Evolutionary conservation across 2,329 filamentous ascomycete species (phyloP).

Genomic region (Fusarium buxicola): DNA sequence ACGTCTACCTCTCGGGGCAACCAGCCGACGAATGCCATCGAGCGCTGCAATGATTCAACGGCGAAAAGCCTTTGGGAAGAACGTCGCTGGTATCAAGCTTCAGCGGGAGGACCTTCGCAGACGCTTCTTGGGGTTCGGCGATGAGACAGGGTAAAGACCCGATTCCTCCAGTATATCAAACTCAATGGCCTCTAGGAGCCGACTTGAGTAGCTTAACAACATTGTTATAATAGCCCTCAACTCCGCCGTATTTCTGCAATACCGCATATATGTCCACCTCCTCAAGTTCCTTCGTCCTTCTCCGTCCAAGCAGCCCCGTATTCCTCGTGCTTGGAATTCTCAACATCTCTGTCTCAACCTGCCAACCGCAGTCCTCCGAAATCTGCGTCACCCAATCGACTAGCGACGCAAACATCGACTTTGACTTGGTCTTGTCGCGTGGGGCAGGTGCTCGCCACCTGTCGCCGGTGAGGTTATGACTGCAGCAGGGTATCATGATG

Average conservation of each 20-base stretch:
- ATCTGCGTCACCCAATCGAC: slow-evolving; percentile 81
- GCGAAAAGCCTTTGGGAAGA: too few species aligned
- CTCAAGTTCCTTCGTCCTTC: slow-evolving; percentile 44
- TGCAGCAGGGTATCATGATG: slow-evolving; percentile 95
- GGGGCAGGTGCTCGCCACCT: slow-evolving; percentile 75
- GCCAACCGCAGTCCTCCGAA: slow-evolving; percentile 77
- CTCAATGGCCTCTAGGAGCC: slow-evolving; percentile 40
- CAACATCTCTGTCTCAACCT: slow-evolving; percentile 84
- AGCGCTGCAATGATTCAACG: too few species aligned
- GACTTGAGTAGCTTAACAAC: slow-evolving; percentile 70
- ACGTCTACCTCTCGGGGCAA: too few species aligned
- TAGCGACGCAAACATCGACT: slow-evolving; percentile 84
- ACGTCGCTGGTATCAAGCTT: too few species aligned
- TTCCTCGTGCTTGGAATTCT: slow-evolving; percentile 95
- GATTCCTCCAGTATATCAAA: too few species aligned
- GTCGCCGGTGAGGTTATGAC: slow-evolving; percentile 83
- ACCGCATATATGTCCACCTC: slow-evolving; percentile 58
- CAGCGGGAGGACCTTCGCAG: too few species aligned
- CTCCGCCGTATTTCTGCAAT: slow-evolving; percentile 65
- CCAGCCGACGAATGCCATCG: too few species aligned
- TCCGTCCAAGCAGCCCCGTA: slow-evolving; percentile 79
- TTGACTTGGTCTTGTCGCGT: slow-evolving; percentile 60
- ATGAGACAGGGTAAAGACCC: too few species aligned
- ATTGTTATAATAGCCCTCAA: slow-evolving; percentile 68
- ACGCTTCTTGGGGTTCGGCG: too few species aligned